A percentile compares a stretch with the other conserved stretches of the same genome.
phyloP scores from a whole-genome alignment of 192 early-diverging fungal species.

The Geranomyces variabilis region DNA sequence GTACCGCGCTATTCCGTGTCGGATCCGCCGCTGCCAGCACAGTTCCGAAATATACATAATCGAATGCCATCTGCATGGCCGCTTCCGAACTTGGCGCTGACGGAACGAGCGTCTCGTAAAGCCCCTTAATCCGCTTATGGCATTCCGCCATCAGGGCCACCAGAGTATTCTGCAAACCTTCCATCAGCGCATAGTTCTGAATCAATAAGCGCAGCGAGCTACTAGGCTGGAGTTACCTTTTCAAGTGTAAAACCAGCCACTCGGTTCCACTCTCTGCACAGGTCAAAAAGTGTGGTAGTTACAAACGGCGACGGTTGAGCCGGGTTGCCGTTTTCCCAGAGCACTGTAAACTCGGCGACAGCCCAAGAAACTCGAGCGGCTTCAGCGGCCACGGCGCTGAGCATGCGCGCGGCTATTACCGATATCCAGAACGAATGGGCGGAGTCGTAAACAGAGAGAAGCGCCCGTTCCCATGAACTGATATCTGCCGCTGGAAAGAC shows the following conservation, averaged over 20 bases:
- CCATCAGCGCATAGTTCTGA: neutral
- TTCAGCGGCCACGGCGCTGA: constrained; percentile 3
- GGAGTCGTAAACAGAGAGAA: constrained; percentile 21
- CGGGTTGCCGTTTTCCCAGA: constrained; percentile 5
- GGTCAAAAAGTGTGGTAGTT: constrained; percentile 5
- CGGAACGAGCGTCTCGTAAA: neutral
- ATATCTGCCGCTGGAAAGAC: neutral
- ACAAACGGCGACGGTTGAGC: constrained; percentile 19
- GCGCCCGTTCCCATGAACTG: neutral
- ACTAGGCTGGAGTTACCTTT: constrained; percentile 14
- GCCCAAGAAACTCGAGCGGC: neutral
- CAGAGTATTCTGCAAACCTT: neutral
- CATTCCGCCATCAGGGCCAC: neutral
- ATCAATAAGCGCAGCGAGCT: neutral
- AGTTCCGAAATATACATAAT: neutral
- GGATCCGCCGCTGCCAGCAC: neutral
- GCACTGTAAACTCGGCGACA: neutral
- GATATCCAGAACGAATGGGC: constrained; percentile 21
- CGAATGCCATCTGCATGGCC: constrained; percentile 1
- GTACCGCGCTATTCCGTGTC: neutral
- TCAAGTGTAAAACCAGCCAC: constrained; percentile 25
- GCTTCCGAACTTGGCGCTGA: neutral
- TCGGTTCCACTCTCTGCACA: constrained; percentile 31
- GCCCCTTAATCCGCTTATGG: constrained; percentile 5
- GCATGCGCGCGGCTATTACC: constrained; percentile 16